Evolutionary conservation across 2,329 filamentous ascomycete species (phyloP).

Genomic region (Phaeoacremonium minimum): DNA sequence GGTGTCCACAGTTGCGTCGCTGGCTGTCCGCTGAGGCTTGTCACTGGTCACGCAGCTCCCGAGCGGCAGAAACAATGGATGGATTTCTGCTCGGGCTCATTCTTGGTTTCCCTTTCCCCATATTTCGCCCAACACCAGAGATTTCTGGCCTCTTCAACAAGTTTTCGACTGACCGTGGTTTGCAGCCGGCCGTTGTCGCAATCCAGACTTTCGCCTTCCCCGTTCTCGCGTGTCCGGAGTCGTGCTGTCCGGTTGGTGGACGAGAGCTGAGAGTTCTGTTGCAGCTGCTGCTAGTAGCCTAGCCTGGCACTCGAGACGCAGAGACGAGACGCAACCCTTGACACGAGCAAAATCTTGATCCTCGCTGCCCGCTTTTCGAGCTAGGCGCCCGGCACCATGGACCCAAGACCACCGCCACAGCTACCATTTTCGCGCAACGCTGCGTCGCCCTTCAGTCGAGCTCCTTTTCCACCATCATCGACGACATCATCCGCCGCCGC

Average conservation of each 20-base stretch:
- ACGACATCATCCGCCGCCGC: conserved; percentile 6
- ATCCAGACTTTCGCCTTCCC: not conserved
- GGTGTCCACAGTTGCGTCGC: too few species aligned
- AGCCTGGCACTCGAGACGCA: too few species aligned
- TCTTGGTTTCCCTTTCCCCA: not conserved
- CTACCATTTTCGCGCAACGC: conserved; percentile 26
- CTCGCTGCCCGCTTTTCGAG: not conserved
- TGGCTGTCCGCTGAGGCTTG: too few species aligned
- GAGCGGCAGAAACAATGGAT: not conserved
- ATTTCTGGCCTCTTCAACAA: too few species aligned
- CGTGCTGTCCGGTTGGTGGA: too few species aligned
- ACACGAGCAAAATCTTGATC: not conserved
- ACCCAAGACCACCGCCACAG: conserved; percentile 26
- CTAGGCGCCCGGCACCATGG: conserved; percentile 7
- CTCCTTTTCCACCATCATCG: conserved; percentile 1
- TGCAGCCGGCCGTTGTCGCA: not conserved
- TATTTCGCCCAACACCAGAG: not conserved
- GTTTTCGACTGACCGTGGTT: too few species aligned
- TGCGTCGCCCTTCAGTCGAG: conserved; percentile 17
- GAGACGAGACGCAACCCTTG: not conserved
- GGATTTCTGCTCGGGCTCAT: not conserved
- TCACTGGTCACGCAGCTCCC: not conserved
- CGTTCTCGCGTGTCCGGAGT: not conserved
- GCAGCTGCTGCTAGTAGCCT: too few species aligned
- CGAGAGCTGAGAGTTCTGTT: too few species aligned